Evolutionary conservation across 768 basidiomycete genomes (phyloP), one percentile per base, ranked within the genome.

Genomic region (Pisolithus microcarpus): DNA sequence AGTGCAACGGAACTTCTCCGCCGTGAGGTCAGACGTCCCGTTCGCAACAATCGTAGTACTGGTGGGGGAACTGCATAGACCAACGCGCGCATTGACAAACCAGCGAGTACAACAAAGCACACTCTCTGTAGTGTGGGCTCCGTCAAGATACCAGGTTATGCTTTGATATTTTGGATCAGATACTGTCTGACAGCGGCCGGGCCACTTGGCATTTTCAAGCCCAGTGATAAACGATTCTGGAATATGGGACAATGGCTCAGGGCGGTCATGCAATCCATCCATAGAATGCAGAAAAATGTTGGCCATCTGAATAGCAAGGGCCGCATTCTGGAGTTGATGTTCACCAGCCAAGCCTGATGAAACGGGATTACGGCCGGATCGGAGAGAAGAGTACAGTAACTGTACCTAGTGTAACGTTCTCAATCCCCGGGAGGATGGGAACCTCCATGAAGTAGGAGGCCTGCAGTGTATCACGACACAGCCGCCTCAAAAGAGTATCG

Each of bases 111-210:
- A 95, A 53, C 82, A 91, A 43, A 78, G 75, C 26, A 99, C 73
- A 61, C 92, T 96, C 63, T 98, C 96, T 10, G 78, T 68, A 0
- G 96, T 99, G 65, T 99, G 96, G 11, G 96, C 94, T 0, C 96
- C 96, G 62, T 98, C 96, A 10, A 99, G 71, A 66, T 84, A 91
- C 96, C 96, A 98, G 2, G 79, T 86, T 7, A 78, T 74, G 11
- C 67, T 61, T 1, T 67, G 46, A 37, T 77, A 63, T 13, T 56
- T 63, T 1, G 83, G 82, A 61, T 94, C 92, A 8, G 50, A 43
- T 13, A 95, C 80, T 8, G 77, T 79, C 69, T 99, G 96, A 64
- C 96, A 99, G 39, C 96, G 81, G 10, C 95, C 96, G 7, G 96
- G 94, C 95, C 96, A 99, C 53, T 73, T 79, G 5, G 92, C 77